These are phyloP conservation scores for Colletotrichum abscissum DNA, from an alignment of 2,329 filamentous ascomycete species.

Conservation along the genomic window DNA sequence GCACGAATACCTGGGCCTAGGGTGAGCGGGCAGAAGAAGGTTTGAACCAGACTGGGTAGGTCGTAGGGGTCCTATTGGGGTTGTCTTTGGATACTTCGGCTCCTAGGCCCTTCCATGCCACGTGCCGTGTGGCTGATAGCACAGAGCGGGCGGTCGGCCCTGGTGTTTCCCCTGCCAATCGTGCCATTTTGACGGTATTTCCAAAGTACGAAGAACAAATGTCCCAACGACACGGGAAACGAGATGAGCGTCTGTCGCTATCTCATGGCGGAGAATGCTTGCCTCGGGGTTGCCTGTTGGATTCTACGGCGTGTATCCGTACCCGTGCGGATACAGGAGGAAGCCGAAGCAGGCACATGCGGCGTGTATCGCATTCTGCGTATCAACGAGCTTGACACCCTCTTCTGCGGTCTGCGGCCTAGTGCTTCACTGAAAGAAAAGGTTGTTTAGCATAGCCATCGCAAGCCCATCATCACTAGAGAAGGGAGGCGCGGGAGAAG, in stretches of 20 bases:
- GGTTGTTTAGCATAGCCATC: neutral
- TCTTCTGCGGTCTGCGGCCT: neutral
- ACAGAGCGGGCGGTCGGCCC: conserved; percentile 5
- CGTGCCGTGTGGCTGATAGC: conserved; percentile 11
- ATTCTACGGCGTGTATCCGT: neutral
- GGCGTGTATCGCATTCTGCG: neutral
- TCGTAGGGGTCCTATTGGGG: conserved; percentile 15
- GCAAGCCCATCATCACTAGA: neutral
- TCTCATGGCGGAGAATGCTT: neutral
- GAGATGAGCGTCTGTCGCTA: conserved; percentile 11
- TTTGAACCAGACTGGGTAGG: conserved; percentile 5
- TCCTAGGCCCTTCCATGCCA: conserved; percentile 32
- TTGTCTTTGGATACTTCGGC: conserved; percentile 17
- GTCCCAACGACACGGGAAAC: conserved; percentile 13
- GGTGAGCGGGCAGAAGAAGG: conserved; percentile 8
- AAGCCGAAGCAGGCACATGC: conserved; percentile 2
- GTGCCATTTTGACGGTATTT: neutral
- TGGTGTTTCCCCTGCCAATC: neutral
- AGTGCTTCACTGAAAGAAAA: neutral
- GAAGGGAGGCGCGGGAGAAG: neutral
- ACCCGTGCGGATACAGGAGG: neutral
- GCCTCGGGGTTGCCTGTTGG: neutral
- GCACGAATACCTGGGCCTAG: neutral
- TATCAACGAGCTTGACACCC: neutral
- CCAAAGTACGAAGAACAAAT: neutral